Conservation (phyloP, 139 green algal genomes). For the Chlamydomonas schloesseri region DNA sequence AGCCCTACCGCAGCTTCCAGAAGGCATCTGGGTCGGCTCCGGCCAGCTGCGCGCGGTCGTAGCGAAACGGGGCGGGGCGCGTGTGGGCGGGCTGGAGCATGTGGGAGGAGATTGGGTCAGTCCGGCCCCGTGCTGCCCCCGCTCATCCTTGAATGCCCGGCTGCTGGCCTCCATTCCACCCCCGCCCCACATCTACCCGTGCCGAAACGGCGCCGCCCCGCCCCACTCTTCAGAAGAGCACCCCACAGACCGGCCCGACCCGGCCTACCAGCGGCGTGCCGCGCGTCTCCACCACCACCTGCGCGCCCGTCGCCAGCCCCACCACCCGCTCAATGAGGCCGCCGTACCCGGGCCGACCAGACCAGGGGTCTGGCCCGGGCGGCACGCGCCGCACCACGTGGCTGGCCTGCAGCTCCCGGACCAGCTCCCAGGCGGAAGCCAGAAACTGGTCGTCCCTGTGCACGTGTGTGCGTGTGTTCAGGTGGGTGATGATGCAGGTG, state of each 20-base stretch:
- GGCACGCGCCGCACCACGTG: background rate
- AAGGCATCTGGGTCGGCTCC: constrained; percentile 1
- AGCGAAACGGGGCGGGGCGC: background rate
- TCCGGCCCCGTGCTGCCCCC: no score
- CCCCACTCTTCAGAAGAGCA: background rate
- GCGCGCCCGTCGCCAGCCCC: background rate
- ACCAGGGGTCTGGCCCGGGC: constrained; percentile 24
- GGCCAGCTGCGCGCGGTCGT: background rate
- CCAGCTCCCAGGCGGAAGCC: background rate
- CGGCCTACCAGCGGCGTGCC: background rate
- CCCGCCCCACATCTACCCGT: no score
- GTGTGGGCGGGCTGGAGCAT: background rate
- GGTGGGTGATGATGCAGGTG: no score
- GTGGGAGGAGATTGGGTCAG: no score
- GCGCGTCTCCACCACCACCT: background rate
- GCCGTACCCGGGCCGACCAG: background rate
- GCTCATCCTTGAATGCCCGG: no score
- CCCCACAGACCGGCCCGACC: no score
- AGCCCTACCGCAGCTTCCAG: constrained; percentile 13
- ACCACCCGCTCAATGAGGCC: constrained; percentile 25
- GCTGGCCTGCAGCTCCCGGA: constrained; percentile 12
- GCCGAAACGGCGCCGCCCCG: no score
- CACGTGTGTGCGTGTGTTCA: background rate
- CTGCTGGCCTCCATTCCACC: no score
- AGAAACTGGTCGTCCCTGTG: constrained; percentile 41